phyloP scores from a whole-genome alignment of 331 rosid species.

The Pyracantha coccinea region DNA sequence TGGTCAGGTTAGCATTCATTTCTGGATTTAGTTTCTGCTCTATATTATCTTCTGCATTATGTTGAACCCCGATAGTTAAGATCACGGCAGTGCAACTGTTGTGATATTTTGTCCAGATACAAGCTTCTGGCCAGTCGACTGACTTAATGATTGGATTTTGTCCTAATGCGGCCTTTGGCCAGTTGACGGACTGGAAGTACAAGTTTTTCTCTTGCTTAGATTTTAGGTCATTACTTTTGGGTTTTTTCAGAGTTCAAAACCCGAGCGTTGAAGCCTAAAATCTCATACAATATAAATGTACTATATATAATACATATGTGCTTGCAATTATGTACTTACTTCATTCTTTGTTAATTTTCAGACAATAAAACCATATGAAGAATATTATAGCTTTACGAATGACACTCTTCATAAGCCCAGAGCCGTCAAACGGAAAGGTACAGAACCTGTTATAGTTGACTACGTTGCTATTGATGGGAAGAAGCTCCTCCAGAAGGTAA shows the following conservation, averaged over 20 bases:
- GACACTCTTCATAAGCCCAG: slow-evolving; percentile 25
- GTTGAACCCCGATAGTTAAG: background rate
- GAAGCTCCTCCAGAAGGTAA: slow-evolving; percentile 60
- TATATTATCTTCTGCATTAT: background rate
- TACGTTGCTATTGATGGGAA: slow-evolving; percentile 70
- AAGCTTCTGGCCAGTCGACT: background rate
- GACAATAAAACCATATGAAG: slow-evolving; percentile 69
- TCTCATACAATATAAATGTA: background rate
- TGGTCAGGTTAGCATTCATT: slow-evolving; percentile 73
- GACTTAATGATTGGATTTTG: background rate
- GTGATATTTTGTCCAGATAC: background rate
- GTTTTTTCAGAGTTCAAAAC: background rate
- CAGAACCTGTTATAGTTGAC: slow-evolving; percentile 84
- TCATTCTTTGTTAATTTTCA: slow-evolving; percentile 26
- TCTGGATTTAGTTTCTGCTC: background rate
- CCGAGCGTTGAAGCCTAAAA: background rate
- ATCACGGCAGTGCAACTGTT: background rate
- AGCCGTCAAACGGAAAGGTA: slow-evolving; percentile 44
- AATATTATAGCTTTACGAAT: slow-evolving; percentile 61
- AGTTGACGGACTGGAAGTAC: background rate
- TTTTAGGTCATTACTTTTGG: background rate
- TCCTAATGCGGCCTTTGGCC: background rate
- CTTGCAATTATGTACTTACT: background rate
- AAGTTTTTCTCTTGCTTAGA: background rate
- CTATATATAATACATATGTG: background rate